Evolutionary conservation across 441 rosid species (phyloP).

Genomic region (Adansonia madagascariensis): DNA sequence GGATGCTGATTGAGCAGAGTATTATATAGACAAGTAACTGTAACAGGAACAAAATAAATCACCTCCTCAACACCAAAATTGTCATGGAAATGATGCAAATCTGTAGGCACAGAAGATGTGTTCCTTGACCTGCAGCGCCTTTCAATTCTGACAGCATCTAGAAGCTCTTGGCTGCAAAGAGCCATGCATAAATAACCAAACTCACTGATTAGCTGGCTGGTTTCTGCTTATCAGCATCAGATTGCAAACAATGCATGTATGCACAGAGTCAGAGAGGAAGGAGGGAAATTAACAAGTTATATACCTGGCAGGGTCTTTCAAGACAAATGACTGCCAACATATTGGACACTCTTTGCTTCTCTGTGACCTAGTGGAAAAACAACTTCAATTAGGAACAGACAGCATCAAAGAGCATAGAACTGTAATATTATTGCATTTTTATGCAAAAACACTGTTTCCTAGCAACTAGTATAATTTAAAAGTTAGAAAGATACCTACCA

Average conservation of each 20-base stretch:
- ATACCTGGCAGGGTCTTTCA: slow-evolving; percentile 78
- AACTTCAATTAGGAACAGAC: slow-evolving; percentile 20
- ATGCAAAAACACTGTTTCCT: not conserved
- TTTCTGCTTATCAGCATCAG: slow-evolving; percentile 22
- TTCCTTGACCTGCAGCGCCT: slow-evolving; percentile 53
- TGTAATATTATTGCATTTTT: not conserved
- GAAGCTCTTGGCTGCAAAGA: slow-evolving; percentile 76
- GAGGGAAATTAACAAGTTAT: slow-evolving; percentile 3
- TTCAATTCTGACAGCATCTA: slow-evolving; percentile 68
- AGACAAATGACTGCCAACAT: slow-evolving; percentile 71
- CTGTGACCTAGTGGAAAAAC: slow-evolving; percentile 62
- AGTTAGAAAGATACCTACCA: slow-evolving; percentile 44
- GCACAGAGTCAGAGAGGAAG: slow-evolving; percentile 2
- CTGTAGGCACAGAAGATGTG: slow-evolving; percentile 36
- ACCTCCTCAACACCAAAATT: slow-evolving; percentile 57
- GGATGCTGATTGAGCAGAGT: slow-evolving; percentile 11
- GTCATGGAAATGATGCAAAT: slow-evolving; percentile 37
- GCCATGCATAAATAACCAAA: not conserved
- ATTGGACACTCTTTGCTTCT: slow-evolving; percentile 96
- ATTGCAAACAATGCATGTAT: not conserved
- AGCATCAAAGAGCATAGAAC: not conserved
- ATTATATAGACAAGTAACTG: not conserved
- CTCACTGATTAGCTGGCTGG: slow-evolving; percentile 14
- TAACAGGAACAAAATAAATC: slow-evolving; percentile 27
- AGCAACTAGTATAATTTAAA: slow-evolving; percentile 6